Evolutionary conservation across 306 rosid genomes (phyloP), one percentile per base, ranked within the genome.

Genomic region (Cucumis hystrix): DNA sequence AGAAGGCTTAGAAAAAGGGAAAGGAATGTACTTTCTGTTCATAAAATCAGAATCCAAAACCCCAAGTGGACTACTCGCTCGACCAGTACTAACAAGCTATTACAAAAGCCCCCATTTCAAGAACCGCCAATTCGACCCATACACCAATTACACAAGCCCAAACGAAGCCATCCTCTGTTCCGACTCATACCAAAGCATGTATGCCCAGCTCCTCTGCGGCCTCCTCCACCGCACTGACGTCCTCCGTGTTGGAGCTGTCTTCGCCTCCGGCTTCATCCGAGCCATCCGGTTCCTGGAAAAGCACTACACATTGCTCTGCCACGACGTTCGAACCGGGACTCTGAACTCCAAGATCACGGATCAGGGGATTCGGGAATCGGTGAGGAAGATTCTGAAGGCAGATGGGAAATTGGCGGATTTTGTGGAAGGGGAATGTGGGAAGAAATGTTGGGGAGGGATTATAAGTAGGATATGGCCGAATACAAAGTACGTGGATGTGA

Each of bases 111-210:
- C 90, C 7, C 87, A 87, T 81, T 94, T 94, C 83, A 74, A 70
- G 10, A 81, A 85, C 37, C 83, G 95, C n/a, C 85, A 88, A 5
- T 83, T 77, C n/a, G 97, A 91, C 75, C 96, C 98, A 13, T 94
- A 94, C 86, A 87, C 95, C 16, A 87, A 90, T 79, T 89, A 86
- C 79, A 94, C 98, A 33, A 90, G 96, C 85, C 97, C 98, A 25
- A 89, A 87, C 57, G 89, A 94, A 55, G 80, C 96, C 66, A 87
- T 94, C 13, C 92, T 89, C 18, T 94, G 98, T 78, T 83, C 82
- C 6, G 98, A 94, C 74, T 85, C 98, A 1, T 89, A 90, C 91
- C 98, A 94, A 66, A 90, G 96, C 90, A 91, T 94, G 98, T 94
- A 94, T 25, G 85, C 92, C 59, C 98, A 94, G 65, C 40, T 94